Evolutionary conservation across 2,329 filamentous ascomycete genomes (phyloP), one percentile per base, ranked within the genome.

Genomic region (Alternaria novae-zelandiae): DNA sequence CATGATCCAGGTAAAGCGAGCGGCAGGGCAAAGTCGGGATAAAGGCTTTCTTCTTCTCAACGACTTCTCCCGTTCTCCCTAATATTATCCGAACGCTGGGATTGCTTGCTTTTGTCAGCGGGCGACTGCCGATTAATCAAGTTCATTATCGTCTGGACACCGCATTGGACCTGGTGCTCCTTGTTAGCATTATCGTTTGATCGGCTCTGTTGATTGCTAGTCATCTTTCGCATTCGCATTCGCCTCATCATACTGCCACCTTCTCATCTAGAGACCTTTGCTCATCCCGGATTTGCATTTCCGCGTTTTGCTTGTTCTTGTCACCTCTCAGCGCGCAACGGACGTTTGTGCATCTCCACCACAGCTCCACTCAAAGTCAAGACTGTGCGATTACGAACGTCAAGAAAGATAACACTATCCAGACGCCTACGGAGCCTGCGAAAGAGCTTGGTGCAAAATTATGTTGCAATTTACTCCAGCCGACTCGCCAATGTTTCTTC

Each of bases 1-100:
- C 49, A 58, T 46, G 1, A 12, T 17, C 63, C 41, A 25, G 43
- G 44, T 17, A 53, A 51, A 54, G 47, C 50, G 58, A 54, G 47
- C 47, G 15, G 44, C 49, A 41, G 20, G 9, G 49, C 28, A 53
- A 23, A 57, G 30, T 21, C 53, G 32, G 28, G 8, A 26, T 17
- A 30, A 49, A 20, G 7, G 26, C 20, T 23, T 30, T 32, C 21
- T 53, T 28, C 25, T 32, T 46, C 32, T 21, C 30, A 53, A 36
- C 15, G 23, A 55, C n/a, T 32, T 26, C 26, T 32, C 41, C n/a
- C 21, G 9, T 36, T 50, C 10, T 50, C 25, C 17, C 32, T n/a
- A n/a, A 21, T 47, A 9, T 59, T n/a, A 32, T 53, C 49, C 20
- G 49, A 53, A 53, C 9, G 20, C 30, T 53, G 28, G 49, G 28